Evolutionary conservation across 2,329 filamentous ascomycete species (phyloP).

Genomic region (Xylariales sp.): DNA sequence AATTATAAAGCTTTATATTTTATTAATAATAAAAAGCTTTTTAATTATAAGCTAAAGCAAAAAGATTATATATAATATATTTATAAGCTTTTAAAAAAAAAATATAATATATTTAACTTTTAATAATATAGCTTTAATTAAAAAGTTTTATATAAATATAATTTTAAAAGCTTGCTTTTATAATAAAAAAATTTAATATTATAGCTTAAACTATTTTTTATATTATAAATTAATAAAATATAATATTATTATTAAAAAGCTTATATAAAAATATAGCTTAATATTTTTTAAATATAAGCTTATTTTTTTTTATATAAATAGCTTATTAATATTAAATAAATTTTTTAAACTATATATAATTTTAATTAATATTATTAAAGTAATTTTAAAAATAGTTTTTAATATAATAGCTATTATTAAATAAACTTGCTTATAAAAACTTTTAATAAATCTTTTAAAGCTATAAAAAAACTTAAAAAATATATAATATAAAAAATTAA

Average conservation of each 20-base stretch:
- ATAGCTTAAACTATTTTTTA: too few species aligned
- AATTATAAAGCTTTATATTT: conserved; percentile 15
- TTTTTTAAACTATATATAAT: too few species aligned
- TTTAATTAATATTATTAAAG: not conserved
- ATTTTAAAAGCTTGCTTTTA: too few species aligned
- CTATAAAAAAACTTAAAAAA: not conserved
- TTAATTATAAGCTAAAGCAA: too few species aligned
- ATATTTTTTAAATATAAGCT: conserved; percentile 15
- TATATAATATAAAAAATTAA: not conserved
- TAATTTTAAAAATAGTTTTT: not conserved
- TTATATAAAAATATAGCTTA: conserved; percentile 7
- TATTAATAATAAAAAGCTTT: not conserved
- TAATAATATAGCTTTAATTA: too few species aligned
- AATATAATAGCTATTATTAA: not conserved
- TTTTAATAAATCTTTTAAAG: not conserved
- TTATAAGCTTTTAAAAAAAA: too few species aligned
- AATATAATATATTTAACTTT: too few species aligned
- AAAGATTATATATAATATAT: too few species aligned
- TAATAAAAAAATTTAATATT: too few species aligned
- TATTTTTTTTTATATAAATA: not conserved
- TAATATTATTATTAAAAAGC: not conserved
- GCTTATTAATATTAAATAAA: too few species aligned
- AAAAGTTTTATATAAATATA: too few species aligned
- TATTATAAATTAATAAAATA: too few species aligned
- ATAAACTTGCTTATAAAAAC: not conserved